phyloP scores from a whole-genome alignment of 345 rosid species.

The Lepidium africanum region DNA sequence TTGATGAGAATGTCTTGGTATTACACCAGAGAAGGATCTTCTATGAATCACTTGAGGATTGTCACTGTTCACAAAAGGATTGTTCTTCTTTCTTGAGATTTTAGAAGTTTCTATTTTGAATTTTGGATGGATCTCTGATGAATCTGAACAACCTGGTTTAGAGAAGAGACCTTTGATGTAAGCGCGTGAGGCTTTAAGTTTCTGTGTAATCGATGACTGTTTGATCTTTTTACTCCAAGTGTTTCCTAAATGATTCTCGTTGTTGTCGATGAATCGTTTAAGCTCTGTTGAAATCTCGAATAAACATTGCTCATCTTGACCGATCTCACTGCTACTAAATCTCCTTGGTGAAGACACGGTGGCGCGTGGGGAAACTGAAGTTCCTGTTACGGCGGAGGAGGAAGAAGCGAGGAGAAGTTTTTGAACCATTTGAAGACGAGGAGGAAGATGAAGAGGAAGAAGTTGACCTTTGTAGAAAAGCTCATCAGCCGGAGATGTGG shows the following conservation, averaged over 20 bases:
- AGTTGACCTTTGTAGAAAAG: slow-evolving; percentile 94
- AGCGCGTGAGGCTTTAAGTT: slow-evolving; percentile 48
- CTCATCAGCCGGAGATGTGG: slow-evolving; percentile 74
- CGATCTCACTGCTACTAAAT: slow-evolving; percentile 36
- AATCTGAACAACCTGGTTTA: slow-evolving; percentile 50
- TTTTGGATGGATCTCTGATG: slow-evolving; percentile 22
- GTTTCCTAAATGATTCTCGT: slow-evolving; percentile 15
- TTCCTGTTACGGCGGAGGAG: slow-evolving; percentile 12
- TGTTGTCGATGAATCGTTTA: slow-evolving; percentile 32
- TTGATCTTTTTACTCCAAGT: slow-evolving; percentile 42
- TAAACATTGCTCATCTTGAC: slow-evolving; percentile 42
- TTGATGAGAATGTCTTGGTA: slow-evolving; percentile 45
- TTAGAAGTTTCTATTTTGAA: slow-evolving; percentile 22
- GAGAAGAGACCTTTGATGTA: slow-evolving; percentile 56
- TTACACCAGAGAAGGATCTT: slow-evolving; percentile 78
- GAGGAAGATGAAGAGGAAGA: slow-evolving; percentile 93
- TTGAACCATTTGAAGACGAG: slow-evolving; percentile 69
- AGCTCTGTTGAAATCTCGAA: slow-evolving; percentile 54
- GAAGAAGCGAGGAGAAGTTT: slow-evolving; percentile 52
- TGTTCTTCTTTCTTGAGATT: slow-evolving; percentile 36
- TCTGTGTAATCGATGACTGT: slow-evolving; percentile 47
- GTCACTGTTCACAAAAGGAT: slow-evolving; percentile 12
- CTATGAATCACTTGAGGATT: slow-evolving; percentile 39
- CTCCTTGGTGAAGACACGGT: slow-evolving; percentile 42
- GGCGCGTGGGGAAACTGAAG: slow-evolving; percentile 14